Percentiles rank a stretch among this genome's conserved stretches.
These are phyloP conservation scores for Camelina sativa DNA, from an alignment of 345 rosid species.

Conservation along the genomic window DNA sequence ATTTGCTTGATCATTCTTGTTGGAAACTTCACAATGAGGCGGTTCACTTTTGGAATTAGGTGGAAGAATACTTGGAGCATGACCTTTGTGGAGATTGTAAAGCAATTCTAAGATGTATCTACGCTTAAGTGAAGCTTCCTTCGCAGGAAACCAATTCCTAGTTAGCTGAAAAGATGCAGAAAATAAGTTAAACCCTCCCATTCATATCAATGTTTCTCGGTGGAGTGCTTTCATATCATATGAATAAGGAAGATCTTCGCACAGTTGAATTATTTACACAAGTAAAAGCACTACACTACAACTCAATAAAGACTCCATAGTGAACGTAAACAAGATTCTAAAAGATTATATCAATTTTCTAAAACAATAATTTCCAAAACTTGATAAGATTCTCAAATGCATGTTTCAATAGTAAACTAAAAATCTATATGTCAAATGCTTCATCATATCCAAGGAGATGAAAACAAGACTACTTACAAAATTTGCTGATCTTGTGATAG, in stretches of 20 bases:
- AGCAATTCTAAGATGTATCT: slow-evolving; percentile 63
- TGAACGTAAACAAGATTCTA: neutral
- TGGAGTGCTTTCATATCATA: slow-evolving; percentile 20
- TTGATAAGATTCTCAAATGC: slow-evolving; percentile 1
- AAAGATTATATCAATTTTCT: neutral
- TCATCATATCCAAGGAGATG: slow-evolving; percentile 9
- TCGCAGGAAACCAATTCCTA: slow-evolving; percentile 79
- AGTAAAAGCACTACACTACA: slow-evolving; percentile 5
- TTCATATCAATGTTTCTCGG: slow-evolving; percentile 9
- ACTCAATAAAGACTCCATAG: neutral
- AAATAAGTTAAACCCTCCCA: neutral
- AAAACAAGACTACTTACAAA: slow-evolving; percentile 62
- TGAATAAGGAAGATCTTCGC: neutral
- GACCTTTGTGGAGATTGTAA: slow-evolving; percentile 61
- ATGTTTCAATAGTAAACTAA: slow-evolving; percentile 5
- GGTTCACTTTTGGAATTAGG: slow-evolving; percentile 45
- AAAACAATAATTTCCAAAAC: slow-evolving; percentile 2
- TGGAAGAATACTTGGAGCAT: slow-evolving; percentile 45
- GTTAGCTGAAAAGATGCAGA: slow-evolving; percentile 61
- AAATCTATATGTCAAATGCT: slow-evolving; percentile 8
- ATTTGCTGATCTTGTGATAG: slow-evolving; percentile 49
- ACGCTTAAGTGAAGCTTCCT: slow-evolving; percentile 86
- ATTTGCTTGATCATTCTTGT: slow-evolving; percentile 47
- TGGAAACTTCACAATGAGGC: slow-evolving; percentile 39
- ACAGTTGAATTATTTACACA: neutral